Percentiles rank a stretch among this genome's conserved stretches.
Conservation (phyloP, 1,284 basidiomycete species). For the Trametes sp. region DNA sequence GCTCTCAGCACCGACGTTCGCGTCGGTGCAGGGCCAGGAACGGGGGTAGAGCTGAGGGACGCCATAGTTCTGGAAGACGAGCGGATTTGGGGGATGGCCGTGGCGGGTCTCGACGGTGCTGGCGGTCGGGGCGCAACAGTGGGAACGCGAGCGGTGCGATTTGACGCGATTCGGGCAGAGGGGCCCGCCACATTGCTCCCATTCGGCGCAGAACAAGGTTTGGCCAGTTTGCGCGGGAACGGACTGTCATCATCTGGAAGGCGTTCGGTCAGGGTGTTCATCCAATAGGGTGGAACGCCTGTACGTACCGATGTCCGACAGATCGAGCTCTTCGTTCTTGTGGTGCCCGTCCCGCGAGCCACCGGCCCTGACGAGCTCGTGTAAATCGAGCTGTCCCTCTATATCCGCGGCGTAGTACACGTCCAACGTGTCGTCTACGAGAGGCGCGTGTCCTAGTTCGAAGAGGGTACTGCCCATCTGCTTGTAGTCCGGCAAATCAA, state of each 20-base stretch:
- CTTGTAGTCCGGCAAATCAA: conserved; percentile 46
- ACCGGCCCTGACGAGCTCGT: conserved; percentile 31
- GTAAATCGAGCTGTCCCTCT: conserved; percentile 35
- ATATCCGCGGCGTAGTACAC: conserved; percentile 39
- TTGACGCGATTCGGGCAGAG: not conserved
- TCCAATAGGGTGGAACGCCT: not conserved
- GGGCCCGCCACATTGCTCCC: not conserved
- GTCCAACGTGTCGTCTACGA: conserved; percentile 41
- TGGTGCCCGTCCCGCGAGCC: conserved; percentile 33
- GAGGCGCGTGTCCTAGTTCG: conserved; percentile 35
- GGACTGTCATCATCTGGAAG: conserved; percentile 24
- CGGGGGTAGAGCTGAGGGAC: not conserved
- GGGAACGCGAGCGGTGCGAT: not conserved
- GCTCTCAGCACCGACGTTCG: conserved; percentile 30
- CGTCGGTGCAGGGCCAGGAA: conserved; percentile 20
- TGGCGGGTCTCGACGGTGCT: conserved; percentile 7
- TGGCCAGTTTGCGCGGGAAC: conserved; percentile 10
- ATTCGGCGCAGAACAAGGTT: not conserved
- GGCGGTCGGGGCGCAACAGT: not conserved
- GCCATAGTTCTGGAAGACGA: conserved; percentile 6
- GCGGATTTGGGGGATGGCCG: conserved; percentile 12
- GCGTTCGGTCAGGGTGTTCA: not conserved
- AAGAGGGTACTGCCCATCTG: conserved; percentile 37
- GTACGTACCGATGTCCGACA: conserved; percentile 38
- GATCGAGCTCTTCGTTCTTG: conserved; percentile 25